phyloP scores from a whole-genome alignment of 805 yeast species.

The Tetrapisispora pingtungensis region DNA sequence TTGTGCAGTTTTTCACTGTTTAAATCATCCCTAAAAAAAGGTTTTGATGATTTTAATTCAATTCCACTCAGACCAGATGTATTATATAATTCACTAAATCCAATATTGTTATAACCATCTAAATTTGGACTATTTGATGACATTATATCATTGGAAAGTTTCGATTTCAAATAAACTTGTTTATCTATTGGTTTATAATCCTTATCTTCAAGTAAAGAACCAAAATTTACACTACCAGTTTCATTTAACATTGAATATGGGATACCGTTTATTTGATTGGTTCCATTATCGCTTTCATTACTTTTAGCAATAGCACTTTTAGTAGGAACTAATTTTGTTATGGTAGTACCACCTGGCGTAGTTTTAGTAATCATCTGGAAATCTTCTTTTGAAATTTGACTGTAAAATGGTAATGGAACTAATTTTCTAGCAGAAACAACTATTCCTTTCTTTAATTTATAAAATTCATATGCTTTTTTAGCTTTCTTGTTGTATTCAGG shows the following conservation, averaged over 20 bases:
- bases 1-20: background rate
- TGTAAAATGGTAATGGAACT: conserved; percentile 78
- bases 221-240: conserved; percentile 50
- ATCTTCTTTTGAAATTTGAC: conserved; percentile 82
- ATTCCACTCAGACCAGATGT: background rate
- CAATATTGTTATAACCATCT: background rate
- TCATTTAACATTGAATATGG: conserved; percentile 67
- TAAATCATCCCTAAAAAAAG: background rate
- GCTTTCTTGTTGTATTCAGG: conserved; percentile 27
- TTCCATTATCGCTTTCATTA: conserved; percentile 15
- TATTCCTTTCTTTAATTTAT: conserved; percentile 13
- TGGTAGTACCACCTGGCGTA: conserved; percentile 86
- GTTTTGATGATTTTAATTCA: background rate
- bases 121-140: background rate
- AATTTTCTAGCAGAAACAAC: conserved; percentile 32
- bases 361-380: conserved; percentile 77
- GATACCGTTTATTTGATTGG: conserved; percentile 57
- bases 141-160: background rate
- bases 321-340: conserved; percentile 82
- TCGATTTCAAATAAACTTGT: background rate
- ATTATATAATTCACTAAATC: background rate
- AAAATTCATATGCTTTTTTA: conserved; percentile 29
- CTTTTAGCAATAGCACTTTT: conserved; percentile 49
- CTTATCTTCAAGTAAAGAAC: conserved; percentile 2
- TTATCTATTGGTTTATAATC: background rate